phyloP scores from a whole-genome alignment of 805 yeast species.

The Millerozyma acaciae region DNA sequence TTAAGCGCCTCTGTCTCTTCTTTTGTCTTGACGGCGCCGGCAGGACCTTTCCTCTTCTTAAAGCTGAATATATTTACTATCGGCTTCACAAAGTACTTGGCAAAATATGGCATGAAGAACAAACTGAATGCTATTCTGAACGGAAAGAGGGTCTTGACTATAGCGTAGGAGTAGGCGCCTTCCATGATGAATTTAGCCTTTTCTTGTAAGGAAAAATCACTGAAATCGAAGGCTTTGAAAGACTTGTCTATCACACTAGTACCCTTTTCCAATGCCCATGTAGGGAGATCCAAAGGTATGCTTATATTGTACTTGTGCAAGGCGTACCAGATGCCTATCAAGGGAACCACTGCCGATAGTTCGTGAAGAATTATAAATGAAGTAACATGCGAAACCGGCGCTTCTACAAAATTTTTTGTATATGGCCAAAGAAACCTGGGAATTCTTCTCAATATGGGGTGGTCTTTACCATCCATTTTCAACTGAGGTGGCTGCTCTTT shows the following conservation, averaged over 20 bases:
- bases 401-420: constrained; percentile 45
- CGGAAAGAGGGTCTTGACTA: constrained; percentile 60
- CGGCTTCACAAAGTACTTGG: constrained; percentile 49
- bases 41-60: constrained; percentile 6
- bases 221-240: constrained; percentile 35
- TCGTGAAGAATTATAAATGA: constrained; percentile 71
- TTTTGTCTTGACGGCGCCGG: not conserved
- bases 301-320: constrained; percentile 53
- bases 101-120: constrained; percentile 54
- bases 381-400: constrained; percentile 59
- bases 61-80: constrained; percentile 24
- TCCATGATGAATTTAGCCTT: constrained; percentile 56
- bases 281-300: constrained; percentile 53
- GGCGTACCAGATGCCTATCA: constrained; percentile 63
- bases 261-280: constrained; percentile 59
- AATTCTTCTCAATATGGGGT: constrained; percentile 28
- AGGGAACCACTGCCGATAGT: constrained; percentile 67
- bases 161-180: constrained; percentile 72
- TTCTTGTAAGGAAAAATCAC: constrained; percentile 40
- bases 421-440: constrained; percentile 51
- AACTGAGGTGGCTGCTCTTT: too few relatives aligned
- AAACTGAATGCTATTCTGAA: constrained; percentile 49
- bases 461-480: too few relatives aligned
- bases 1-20: not conserved
- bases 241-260: constrained; percentile 53